Evolutionary conservation across 345 rosid species (phyloP), one percentile per base, ranked within the genome.

Genomic region (Citrus hindsii): DNA sequence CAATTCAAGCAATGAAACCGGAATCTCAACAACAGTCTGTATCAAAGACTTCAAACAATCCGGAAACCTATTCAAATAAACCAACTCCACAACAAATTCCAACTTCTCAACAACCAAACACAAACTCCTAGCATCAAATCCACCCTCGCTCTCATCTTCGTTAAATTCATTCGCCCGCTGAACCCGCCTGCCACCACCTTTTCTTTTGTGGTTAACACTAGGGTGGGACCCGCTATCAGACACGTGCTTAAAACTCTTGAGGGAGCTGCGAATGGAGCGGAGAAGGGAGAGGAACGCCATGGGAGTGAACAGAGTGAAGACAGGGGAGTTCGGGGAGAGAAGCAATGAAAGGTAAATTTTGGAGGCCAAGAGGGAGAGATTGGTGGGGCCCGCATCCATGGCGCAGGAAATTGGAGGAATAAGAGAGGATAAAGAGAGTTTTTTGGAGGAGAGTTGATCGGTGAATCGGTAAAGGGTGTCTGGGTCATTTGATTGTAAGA

Each of bases 51-150:
- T 92, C 80, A 91, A 88, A 79, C 88, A 79, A 86, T 93, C 98
- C 0, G 97, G 95, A 80, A 93, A 95, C 76, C 97, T 85, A 67
- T 90, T 87, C 79, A 93, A 84, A 75, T 92, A 95, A 85, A 95
- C 85, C 83, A 90, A 86, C 76, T 85, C 84, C 83, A 90, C 76
- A 56, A 88, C 97, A 10, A 81, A 82, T 25, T 78, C 90, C 76
- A 93, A 82, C 72, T 62, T 81, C 76, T 91, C 92, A 9, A 92
- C 37, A 67, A 91, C 91, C 53, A 73, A 18, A 37, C 82, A 83
- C 27, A 90, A 72, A 76, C 85, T 27, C 62, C 79, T 89, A 33
- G 67, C 69, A 78, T 91, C 90, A 69, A 86, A 79, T 35, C 77
- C 88, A 24, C 79, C 51, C 51, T 46, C 51, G 18, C 51, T 73